Evolutionary conservation across 768 basidiomycete genomes (phyloP).

Genomic region (Agaricus sinodeliciosus): DNA sequence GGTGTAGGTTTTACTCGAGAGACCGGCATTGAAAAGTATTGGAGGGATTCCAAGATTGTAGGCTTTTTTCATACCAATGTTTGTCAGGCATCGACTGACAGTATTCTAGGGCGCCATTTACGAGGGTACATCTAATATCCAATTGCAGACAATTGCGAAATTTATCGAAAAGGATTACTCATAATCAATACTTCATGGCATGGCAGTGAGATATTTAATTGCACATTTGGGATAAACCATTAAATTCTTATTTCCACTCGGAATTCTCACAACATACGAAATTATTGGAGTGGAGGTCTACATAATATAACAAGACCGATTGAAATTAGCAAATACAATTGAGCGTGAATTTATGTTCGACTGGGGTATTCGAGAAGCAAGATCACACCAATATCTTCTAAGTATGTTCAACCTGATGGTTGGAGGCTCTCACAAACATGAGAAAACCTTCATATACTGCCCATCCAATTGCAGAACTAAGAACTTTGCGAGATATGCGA

Average conservation of each 20-base stretch:
- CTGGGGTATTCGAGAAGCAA: neutral
- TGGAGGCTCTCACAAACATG: slow-evolving; percentile 36
- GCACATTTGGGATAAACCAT: neutral
- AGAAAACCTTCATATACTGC: slow-evolving; percentile 80
- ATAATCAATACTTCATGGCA: slow-evolving; percentile 19
- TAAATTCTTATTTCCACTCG: neutral
- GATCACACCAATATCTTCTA: neutral
- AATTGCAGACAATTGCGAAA: slow-evolving; percentile 93
- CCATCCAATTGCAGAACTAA: slow-evolving; percentile 90
- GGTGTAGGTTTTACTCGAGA: slow-evolving; percentile 91
- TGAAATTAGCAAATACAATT: neutral
- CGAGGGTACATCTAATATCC: slow-evolving; percentile 97
- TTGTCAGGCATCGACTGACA: slow-evolving; percentile 2
- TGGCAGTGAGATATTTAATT: neutral
- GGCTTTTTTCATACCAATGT: slow-evolving; percentile 23
- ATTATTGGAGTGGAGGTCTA: slow-evolving; percentile 8
- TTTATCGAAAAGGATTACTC: slow-evolving; percentile 83
- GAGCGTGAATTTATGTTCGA: neutral
- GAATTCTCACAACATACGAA: neutral
- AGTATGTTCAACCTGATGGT: neutral
- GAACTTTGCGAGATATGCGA: slow-evolving; percentile 77
- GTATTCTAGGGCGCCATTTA: slow-evolving; percentile 72
- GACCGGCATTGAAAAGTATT: slow-evolving; percentile 93
- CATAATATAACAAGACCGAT: neutral
- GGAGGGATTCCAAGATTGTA: slow-evolving; percentile 95